phyloP scores from a whole-genome alignment of 176 grass and related monocot genomes.

The Pontederia paniculata region DNA sequence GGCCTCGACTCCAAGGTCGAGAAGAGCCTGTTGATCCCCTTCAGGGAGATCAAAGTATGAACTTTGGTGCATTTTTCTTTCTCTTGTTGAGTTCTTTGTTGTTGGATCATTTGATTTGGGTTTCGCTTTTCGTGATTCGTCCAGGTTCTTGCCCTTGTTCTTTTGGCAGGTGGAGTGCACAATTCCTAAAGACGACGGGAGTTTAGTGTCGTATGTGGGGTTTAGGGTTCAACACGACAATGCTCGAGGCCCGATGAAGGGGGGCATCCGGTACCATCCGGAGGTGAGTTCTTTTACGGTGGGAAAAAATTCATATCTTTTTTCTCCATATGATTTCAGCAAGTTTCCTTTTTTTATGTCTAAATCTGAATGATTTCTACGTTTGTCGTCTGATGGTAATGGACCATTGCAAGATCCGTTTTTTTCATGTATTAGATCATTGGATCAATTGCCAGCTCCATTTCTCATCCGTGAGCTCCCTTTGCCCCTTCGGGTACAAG shows the following conservation, averaged over 20 bases:
- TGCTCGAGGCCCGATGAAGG: slow-evolving; percentile 18
- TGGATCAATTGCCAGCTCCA: no score
- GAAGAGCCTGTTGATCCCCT: slow-evolving; percentile 19
- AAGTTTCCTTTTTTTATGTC: no score
- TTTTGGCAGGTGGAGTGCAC: slow-evolving; percentile 16
- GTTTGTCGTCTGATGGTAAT: no score
- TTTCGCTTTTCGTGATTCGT: not conserved
- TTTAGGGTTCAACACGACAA: slow-evolving; percentile 14
- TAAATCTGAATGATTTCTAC: no score
- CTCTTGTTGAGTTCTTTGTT: not conserved
- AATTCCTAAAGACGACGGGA: slow-evolving; percentile 11
- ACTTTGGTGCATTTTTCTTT: not conserved
- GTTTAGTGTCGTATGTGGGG: slow-evolving; percentile 5
- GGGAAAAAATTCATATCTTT: no score
- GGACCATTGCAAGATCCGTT: no score
- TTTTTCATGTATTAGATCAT: no score
- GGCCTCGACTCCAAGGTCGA: slow-evolving; percentile 18
- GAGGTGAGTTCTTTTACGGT: slow-evolving; percentile 7
- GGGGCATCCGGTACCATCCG: slow-evolving; percentile 12
- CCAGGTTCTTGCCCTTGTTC: not conserved
- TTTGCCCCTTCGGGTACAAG: no score
- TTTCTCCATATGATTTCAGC: no score
- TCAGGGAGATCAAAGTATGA: slow-evolving; percentile 13
- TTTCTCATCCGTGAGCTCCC: no score
- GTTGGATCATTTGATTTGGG: not conserved